Evolutionary conservation across 2,329 filamentous ascomycete species (phyloP).

Genomic region (Endothia cerciana): DNA sequence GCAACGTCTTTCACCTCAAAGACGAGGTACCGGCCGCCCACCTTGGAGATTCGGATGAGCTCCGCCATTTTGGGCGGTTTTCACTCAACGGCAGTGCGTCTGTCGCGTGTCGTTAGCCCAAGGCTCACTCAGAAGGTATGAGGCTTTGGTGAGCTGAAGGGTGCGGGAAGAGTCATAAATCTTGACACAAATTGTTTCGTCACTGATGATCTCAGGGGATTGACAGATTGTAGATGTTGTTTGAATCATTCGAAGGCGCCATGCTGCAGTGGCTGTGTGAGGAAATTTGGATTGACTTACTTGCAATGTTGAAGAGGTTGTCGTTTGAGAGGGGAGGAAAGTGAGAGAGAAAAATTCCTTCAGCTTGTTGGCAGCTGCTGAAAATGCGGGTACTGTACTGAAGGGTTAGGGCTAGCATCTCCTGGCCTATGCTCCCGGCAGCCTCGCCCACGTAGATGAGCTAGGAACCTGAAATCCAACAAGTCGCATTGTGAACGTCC

Average conservation of each 20-base stretch:
- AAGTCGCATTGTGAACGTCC: not conserved
- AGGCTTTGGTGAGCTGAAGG: conserved; percentile 28
- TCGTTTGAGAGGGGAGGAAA: conserved; percentile 22
- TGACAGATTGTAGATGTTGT: conserved; percentile 58
- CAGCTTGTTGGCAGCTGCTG: not conserved
- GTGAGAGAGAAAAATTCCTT: conserved; percentile 18
- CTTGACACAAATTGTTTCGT: conserved; percentile 38
- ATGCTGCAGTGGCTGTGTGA: not conserved
- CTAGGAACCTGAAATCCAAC: not conserved
- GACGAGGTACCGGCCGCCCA: conserved; percentile 81
- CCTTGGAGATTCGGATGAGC: conserved; percentile 77
- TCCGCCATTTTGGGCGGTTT: conserved; percentile 38
- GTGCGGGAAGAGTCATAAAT: conserved; percentile 38
- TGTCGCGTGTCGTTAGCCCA: conserved; percentile 27
- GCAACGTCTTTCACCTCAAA: conserved; percentile 85
- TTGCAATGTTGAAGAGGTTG: conserved; percentile 30
- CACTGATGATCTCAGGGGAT: conserved; percentile 58
- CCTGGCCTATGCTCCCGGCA: not conserved
- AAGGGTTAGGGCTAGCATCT: conserved; percentile 8
- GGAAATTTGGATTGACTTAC: conserved; percentile 31
- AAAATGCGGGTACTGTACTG: too few relatives aligned
- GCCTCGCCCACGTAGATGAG: not conserved
- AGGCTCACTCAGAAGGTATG: conserved; percentile 22
- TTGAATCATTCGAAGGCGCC: conserved; percentile 49
- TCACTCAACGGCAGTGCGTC: conserved; percentile 7